These are phyloP conservation scores for Magnolia sinica DNA, from an alignment of 164 flowering plant species.

Conservation along the genomic window DNA sequence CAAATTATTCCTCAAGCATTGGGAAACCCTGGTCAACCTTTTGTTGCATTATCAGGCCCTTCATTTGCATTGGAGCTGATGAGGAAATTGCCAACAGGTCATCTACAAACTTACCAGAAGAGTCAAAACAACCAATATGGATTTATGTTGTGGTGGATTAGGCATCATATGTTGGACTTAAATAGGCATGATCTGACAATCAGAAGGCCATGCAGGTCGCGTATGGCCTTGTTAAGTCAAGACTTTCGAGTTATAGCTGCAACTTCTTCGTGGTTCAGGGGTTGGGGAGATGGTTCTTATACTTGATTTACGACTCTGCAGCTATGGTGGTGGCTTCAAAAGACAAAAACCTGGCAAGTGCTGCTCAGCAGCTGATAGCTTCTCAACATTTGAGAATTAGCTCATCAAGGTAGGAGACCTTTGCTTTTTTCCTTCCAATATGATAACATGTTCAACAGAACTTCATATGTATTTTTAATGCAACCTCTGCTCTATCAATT, in stretches of 20 bases:
- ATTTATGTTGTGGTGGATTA: constrained; percentile 1
- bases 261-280: constrained; percentile 7
- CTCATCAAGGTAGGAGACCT: constrained; percentile 64
- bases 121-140: neutral
- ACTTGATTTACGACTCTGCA: constrained; percentile 27
- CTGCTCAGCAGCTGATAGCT: constrained; percentile 87
- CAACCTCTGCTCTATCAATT: neutral
- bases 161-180: neutral
- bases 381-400: constrained; percentile 76
- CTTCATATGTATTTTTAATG: no score
- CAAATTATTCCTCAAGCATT: constrained; percentile 83
- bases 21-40: constrained; percentile 85
- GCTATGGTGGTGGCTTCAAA: constrained; percentile 98
- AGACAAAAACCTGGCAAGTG: constrained; percentile 77
- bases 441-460: no score
- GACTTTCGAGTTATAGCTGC: neutral
- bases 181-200: constrained; percentile 1
- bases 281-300: constrained; percentile 8
- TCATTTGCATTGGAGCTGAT: constrained; percentile 86
- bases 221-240: neutral
- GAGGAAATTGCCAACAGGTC: constrained; percentile 94
- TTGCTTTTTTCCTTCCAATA: neutral
- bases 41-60: constrained; percentile 89
- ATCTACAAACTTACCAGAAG: neutral
- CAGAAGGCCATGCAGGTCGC: constrained; percentile 10